Evolutionary conservation across 306 rosid genomes (phyloP).

Genomic region (Luffa acutangula): DNA sequence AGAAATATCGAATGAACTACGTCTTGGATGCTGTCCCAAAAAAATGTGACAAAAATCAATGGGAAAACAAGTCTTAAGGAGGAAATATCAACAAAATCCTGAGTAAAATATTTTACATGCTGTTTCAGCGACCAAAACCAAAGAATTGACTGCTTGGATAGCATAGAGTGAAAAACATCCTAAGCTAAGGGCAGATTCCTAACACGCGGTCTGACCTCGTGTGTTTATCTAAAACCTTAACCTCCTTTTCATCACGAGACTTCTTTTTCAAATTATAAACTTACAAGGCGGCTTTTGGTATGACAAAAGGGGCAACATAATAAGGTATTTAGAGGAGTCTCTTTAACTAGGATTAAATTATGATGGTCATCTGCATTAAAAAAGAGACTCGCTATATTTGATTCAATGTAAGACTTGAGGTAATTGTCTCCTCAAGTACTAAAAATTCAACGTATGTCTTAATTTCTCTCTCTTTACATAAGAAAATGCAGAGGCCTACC

Average conservation of each 20-base stretch:
- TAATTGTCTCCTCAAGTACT: neutral
- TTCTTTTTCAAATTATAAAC: neutral
- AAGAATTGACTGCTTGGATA: neutral
- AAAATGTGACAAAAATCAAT: constrained; percentile 20
- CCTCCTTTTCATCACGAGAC: neutral
- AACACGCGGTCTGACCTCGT: neutral
- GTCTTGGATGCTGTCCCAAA: constrained; percentile 64
- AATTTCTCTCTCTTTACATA: neutral
- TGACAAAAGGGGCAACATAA: neutral
- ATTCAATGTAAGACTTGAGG: neutral
- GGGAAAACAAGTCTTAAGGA: constrained; percentile 18
- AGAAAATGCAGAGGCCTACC: too few species aligned
- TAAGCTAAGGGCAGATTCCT: neutral
- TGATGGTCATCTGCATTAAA: neutral
- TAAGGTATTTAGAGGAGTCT: neutral
- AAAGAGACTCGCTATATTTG: neutral
- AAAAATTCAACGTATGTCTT: neutral
- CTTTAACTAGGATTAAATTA: neutral
- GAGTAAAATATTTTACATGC: neutral
- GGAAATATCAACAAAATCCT: constrained; percentile 14
- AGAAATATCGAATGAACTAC: constrained; percentile 59
- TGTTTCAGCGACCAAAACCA: neutral
- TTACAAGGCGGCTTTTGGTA: neutral
- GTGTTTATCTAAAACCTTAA: neutral
- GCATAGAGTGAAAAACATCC: neutral